Evolutionary conservation across 495 filamentous ascomycete species (phyloP).

Genomic region (Geopyxis carbonaria): DNA sequence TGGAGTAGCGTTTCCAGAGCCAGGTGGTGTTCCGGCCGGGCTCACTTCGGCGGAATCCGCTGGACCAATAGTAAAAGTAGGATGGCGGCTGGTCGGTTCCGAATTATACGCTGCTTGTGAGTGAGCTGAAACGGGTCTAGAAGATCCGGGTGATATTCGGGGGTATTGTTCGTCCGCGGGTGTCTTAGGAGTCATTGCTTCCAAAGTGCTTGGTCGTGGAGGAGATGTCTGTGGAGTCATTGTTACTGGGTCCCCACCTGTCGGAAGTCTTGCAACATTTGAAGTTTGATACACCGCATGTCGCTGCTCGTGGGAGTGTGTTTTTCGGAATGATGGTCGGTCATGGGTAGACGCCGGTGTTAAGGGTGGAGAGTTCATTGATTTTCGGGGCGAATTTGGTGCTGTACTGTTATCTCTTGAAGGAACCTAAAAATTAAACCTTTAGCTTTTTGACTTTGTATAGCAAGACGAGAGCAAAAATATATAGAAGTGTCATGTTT

Average conservation of each 20-base stretch:
- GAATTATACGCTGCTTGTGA: slow-evolving; percentile 17
- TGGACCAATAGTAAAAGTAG: slow-evolving; percentile 58
- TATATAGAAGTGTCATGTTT: too few species aligned
- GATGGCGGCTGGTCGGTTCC: slow-evolving; percentile 32
- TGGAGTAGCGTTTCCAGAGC: slow-evolving; percentile 39
- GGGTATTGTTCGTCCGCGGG: slow-evolving; percentile 12
- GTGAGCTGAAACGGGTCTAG: slow-evolving; percentile 17
- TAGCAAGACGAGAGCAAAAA: too few species aligned
- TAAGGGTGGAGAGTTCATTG: slow-evolving; percentile 74
- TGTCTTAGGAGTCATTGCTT: slow-evolving; percentile 19
- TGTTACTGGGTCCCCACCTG: slow-evolving; percentile 33
- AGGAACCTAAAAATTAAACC: slow-evolving; percentile 12
- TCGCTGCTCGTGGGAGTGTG: slow-evolving; percentile 23
- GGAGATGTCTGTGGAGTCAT: slow-evolving; percentile 50
- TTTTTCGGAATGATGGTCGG: slow-evolving; percentile 24
- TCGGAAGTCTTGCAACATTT: too few species aligned
- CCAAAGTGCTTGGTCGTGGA: slow-evolving; percentile 30
- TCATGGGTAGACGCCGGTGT: slow-evolving; percentile 57
- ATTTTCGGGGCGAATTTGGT: slow-evolving; percentile 17
- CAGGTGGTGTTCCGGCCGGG: slow-evolving; percentile 39
- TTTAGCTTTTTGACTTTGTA: slow-evolving; percentile 4
- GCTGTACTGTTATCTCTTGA: slow-evolving; percentile 14
- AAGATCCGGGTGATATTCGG: slow-evolving; percentile 22
- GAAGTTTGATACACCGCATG: slow-evolving; percentile 19
- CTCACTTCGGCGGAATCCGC: slow-evolving; percentile 47